Evolutionary conservation across 148 eudicot species (phyloP).

Genomic region (Pouteria glomerata): DNA sequence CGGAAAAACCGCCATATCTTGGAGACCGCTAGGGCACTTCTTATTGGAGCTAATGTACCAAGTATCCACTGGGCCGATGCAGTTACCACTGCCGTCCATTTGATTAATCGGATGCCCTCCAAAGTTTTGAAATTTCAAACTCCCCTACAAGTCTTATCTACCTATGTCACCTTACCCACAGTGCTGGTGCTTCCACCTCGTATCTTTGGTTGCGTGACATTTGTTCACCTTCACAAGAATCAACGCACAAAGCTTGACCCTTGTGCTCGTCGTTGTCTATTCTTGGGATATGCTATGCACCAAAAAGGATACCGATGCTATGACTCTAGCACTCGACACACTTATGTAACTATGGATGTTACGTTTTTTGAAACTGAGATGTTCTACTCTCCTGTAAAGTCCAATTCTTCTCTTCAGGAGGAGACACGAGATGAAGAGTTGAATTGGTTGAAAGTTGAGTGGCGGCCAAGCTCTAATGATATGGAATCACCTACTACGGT

Average conservation of each 20-base stretch:
- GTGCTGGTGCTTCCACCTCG: background rate
- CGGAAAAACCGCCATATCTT: slow-evolving; percentile 7
- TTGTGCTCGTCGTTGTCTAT: background rate
- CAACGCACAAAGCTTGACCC: slow-evolving; percentile 6
- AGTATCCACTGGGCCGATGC: background rate
- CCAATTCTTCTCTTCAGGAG: slow-evolving; percentile 4
- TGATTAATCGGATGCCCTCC: background rate
- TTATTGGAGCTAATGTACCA: background rate
- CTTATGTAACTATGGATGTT: background rate
- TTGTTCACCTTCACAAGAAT: background rate
- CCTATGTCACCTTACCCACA: background rate
- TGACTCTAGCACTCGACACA: background rate
- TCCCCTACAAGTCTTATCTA: background rate
- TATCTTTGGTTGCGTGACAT: background rate
- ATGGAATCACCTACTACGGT: no score
- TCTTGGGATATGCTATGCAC: background rate
- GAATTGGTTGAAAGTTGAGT: background rate
- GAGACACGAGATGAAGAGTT: background rate
- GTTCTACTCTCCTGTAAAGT: background rate
- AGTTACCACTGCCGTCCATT: background rate
- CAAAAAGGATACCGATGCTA: slow-evolving; percentile 2
- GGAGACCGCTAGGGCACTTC: background rate
- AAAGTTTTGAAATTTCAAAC: background rate
- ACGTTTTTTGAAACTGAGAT: background rate
- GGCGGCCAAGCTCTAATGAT: no score